phyloP scores from a whole-genome alignment of 1,284 basidiomycete species.

The Vanrija sp. region DNA sequence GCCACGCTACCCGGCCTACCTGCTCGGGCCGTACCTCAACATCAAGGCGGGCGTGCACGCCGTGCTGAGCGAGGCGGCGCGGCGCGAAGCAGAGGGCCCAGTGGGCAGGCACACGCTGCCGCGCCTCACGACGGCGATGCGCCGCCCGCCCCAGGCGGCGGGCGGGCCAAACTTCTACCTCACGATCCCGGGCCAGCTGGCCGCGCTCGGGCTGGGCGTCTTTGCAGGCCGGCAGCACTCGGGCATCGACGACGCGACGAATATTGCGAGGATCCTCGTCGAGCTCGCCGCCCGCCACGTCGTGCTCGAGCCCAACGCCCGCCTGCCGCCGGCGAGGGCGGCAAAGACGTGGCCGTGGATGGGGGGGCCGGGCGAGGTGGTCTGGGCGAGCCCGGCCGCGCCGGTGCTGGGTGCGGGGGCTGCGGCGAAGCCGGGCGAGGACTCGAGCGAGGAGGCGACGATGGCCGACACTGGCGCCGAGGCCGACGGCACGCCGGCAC shows the following conservation, averaged over 20 bases:
- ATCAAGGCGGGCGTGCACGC: constrained; percentile 44
- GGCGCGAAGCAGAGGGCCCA: constrained; percentile 50
- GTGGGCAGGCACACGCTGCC: constrained; percentile 9
- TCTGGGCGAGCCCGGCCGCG: constrained; percentile 25
- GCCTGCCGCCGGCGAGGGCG: constrained; percentile 57
- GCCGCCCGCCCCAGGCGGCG: constrained; percentile 10
- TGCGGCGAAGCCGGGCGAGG: too few species aligned
- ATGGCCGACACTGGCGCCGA: too few species aligned
- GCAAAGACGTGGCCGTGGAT: constrained; percentile 43
- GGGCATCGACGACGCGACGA: constrained; percentile 83
- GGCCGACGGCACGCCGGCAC: too few species aligned
- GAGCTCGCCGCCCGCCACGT: constrained; percentile 67
- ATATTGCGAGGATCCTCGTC: constrained; percentile 70
- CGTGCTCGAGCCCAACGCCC: constrained; percentile 66
- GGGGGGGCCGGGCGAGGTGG: constrained; percentile 44
- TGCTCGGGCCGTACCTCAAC: constrained; percentile 45
- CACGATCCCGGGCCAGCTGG: constrained; percentile 45
- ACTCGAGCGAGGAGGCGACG: too few species aligned
- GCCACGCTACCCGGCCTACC: constrained; percentile 34
- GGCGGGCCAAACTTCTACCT: constrained; percentile 22
- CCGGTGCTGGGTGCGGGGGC: too few species aligned
- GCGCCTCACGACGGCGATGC: constrained; percentile 24
- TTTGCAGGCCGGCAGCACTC: constrained; percentile 81
- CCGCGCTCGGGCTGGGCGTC: constrained; percentile 43
- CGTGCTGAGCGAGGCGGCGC: constrained; percentile 24